Evolutionary conservation across 1,139 yeast species (phyloP), one percentile per base, ranked within the genome.

Genomic region (Kodamaea derodonti): DNA sequence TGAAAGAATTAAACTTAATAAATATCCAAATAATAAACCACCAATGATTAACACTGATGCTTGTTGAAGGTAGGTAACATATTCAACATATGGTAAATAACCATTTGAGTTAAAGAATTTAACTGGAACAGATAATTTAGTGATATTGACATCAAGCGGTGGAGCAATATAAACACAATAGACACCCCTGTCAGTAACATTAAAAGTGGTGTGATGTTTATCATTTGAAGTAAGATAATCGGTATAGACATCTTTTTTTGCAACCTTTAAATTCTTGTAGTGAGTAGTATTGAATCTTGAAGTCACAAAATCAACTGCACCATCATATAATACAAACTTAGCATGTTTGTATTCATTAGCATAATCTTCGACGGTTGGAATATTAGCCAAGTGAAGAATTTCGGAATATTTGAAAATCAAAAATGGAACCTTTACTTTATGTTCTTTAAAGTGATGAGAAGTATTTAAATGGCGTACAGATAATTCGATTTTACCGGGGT

Each of bases 151-250:
- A n/a, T 42, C 51, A 1, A 33, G 17, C 8, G 59, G 55, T 4
- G 58, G 56, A 3, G 62, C 65, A 31, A 57, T 45, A 39, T 62
- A 64, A 14, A 59, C 58, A 49, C 70, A 65, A 39, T 64, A 65
- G 14, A 53, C 38, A 1, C 71, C 71, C 1, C 62, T 46, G 16
- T 51, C 43, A 3, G 49, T 41, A 4, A 58, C 54, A 1, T 40
- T 30, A 30, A 52, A 52, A 12, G 31, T 32, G 14, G 38, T 29
- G 3, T 35, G 32, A 5, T 18, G 20, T 4, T 40, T 43, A 1
- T 30, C 10, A n/a, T 30, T 28, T 2, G 26, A 20, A 2, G 18
- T 32, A 4, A 24, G 42, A 24, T 34, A 27, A 13, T 36, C 31
- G 16, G 44, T n/a, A 28, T 36, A 38, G n/a, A 35, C 45, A 28